These are phyloP conservation scores for Penicillium waksmanii DNA, from an alignment of 495 filamentous ascomycete species.

Conservation along the genomic window DNA sequence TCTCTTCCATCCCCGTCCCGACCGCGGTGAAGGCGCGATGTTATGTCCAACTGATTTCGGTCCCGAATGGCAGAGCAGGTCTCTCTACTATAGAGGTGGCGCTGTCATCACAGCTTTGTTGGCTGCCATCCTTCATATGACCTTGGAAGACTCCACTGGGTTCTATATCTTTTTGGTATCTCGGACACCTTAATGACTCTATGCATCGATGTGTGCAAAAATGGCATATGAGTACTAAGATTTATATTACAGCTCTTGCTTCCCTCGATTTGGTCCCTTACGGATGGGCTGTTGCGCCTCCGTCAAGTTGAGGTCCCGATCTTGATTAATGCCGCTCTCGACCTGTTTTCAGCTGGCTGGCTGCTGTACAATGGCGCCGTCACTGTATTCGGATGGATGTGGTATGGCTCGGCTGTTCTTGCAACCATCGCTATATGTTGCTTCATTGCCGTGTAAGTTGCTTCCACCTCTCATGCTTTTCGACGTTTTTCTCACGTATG, in stretches of 20 bases:
- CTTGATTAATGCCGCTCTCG: not conserved
- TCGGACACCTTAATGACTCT: not conserved
- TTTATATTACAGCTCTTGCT: not conserved
- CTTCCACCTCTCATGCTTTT: not conserved
- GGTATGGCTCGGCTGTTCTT: slow-evolving; percentile 1
- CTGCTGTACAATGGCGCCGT: not conserved
- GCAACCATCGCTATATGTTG: not conserved
- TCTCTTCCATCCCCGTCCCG: not conserved
- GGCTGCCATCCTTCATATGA: slow-evolving; percentile 5
- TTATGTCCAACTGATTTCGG: slow-evolving; percentile 6
- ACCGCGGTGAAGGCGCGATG: not conserved
- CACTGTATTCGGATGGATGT: slow-evolving; percentile 1
- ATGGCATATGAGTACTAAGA: not conserved
- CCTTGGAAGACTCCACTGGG: not conserved
- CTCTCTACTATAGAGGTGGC: slow-evolving; percentile 2
- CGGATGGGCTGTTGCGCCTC: slow-evolving; percentile 2
- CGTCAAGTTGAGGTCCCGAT: not conserved
- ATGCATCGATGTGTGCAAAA: not conserved
- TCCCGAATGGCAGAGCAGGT: slow-evolving; percentile 3
- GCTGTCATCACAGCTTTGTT: slow-evolving; percentile 2
- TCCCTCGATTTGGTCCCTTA: slow-evolving; percentile 2
- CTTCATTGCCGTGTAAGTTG: slow-evolving; percentile 2
- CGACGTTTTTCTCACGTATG: not conserved
- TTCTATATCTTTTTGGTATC: not conserved
- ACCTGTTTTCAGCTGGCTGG: not conserved